A percentile compares a stretch with the other conserved stretches of the same genome.
Evolutionary conservation across 306 rosid species (phyloP).

Genomic region (Glycine latifolia): DNA sequence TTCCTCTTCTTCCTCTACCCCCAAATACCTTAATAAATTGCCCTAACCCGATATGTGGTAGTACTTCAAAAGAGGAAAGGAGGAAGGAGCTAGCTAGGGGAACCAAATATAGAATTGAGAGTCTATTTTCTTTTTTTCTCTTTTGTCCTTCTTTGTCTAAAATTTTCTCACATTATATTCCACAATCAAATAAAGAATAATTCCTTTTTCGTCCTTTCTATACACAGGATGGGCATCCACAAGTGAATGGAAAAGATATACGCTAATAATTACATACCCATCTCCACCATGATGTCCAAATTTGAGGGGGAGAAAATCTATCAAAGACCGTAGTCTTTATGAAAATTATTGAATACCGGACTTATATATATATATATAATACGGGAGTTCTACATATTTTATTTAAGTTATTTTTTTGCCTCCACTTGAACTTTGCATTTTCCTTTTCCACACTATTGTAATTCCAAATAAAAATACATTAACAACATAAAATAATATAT

Average conservation of each 20-base stretch:
- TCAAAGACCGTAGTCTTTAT: background rate
- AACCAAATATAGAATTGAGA: background rate
- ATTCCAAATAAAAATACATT: background rate
- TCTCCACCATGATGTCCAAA: slow-evolving; percentile 4
- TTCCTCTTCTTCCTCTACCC: background rate
- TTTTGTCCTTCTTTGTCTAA: background rate
- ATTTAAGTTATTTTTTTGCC: background rate
- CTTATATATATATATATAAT: background rate
- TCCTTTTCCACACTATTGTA: background rate
- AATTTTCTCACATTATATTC: slow-evolving; percentile 14
- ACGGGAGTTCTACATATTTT: background rate
- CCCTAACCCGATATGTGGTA: background rate
- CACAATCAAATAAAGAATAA: slow-evolving; percentile 34
- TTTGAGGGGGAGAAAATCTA: background rate
- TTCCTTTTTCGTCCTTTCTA: background rate
- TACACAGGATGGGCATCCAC: slow-evolving; percentile 7
- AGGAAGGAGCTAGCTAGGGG: background rate
- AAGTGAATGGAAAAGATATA: slow-evolving; percentile 6
- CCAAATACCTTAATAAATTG: background rate
- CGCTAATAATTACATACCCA: background rate
- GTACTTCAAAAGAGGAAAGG: background rate
- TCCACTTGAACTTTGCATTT: background rate
- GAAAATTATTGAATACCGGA: background rate
- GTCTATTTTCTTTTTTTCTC: background rate
- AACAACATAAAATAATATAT: background rate